Evolutionary conservation across 345 rosid genomes (phyloP).

Genomic region (Salix purpurea): DNA sequence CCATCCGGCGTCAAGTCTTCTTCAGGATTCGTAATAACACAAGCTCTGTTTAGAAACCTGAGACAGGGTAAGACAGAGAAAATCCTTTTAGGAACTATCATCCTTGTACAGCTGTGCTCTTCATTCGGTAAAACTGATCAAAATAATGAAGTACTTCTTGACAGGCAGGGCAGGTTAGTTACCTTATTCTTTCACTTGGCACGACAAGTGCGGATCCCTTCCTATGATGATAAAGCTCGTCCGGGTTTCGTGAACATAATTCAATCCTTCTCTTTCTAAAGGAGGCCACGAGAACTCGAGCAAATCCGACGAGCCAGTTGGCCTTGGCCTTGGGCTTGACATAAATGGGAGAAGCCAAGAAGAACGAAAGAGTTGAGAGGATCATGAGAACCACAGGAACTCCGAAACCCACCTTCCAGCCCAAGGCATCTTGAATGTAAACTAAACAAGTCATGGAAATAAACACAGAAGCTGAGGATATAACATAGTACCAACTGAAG

Average conservation of each 20-base stretch:
- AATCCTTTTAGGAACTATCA: no score
- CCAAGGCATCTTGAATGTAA: conserved; percentile 40
- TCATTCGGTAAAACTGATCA: no score
- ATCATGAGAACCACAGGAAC: conserved; percentile 36
- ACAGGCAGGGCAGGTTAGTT: not conserved
- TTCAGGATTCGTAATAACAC: conserved; percentile 44
- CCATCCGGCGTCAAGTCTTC: conserved; percentile 56
- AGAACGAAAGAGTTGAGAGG: conserved; percentile 36
- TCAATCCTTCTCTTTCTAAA: conserved; percentile 23
- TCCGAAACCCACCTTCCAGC: conserved; percentile 55
- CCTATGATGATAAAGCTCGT: conserved; percentile 8
- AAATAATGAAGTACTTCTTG: no score
- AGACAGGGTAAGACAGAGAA: not conserved
- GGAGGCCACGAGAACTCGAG: conserved; percentile 39
- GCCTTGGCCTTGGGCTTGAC: conserved; percentile 28
- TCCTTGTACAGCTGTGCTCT: no score
- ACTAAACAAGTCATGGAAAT: conserved; percentile 37
- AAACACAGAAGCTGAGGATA: conserved; percentile 23
- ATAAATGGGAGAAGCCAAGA: conserved; percentile 39
- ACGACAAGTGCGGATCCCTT: conserved; percentile 18
- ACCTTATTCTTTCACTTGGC: conserved; percentile 45
- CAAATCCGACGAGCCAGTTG: conserved; percentile 36
- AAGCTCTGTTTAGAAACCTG: conserved; percentile 75
- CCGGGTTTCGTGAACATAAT: conserved; percentile 9
- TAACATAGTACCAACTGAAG: conserved; percentile 44